phyloP scores from a whole-genome alignment of 208 protist species.

The Trichomonas gallinae region DNA sequence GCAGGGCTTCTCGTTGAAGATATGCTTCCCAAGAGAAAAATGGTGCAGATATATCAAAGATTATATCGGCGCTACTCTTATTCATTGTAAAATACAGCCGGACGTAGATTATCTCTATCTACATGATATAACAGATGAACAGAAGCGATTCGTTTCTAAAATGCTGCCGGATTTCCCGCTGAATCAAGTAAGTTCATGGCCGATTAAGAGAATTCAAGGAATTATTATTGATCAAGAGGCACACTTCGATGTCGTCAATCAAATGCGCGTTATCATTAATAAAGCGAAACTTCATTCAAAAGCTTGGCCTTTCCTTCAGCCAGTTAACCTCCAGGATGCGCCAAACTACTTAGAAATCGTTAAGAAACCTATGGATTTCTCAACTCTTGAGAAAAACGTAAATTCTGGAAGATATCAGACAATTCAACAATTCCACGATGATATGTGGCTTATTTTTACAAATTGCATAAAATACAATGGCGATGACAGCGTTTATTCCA shows the following conservation, averaged over 20 bases:
- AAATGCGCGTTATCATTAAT: not conserved
- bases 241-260: not conserved
- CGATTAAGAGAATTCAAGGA: not conserved
- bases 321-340: not conserved
- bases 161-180: not conserved
- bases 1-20: constrained; percentile 44
- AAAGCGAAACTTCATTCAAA: not conserved
- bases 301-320: not conserved
- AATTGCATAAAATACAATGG: constrained; percentile 11
- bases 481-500: constrained; percentile 13
- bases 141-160: constrained; percentile 32
- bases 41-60: constrained; percentile 68
- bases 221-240: not conserved
- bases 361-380: constrained; percentile 17
- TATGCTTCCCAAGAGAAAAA: constrained; percentile 24
- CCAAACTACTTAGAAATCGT: not conserved
- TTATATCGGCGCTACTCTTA: constrained; percentile 62
- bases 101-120: constrained; percentile 53
- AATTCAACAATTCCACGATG: not conserved
- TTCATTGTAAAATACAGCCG: constrained; percentile 55
- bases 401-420: not conserved
- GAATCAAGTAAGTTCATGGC: not conserved
- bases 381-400: constrained; percentile 9
- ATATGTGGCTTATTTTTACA: constrained; percentile 7
- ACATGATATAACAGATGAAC: constrained; percentile 39